Evolutionary conservation across 2,329 filamentous ascomycete genomes (phyloP).

Genomic region (Emergomyces pasteurianus): DNA sequence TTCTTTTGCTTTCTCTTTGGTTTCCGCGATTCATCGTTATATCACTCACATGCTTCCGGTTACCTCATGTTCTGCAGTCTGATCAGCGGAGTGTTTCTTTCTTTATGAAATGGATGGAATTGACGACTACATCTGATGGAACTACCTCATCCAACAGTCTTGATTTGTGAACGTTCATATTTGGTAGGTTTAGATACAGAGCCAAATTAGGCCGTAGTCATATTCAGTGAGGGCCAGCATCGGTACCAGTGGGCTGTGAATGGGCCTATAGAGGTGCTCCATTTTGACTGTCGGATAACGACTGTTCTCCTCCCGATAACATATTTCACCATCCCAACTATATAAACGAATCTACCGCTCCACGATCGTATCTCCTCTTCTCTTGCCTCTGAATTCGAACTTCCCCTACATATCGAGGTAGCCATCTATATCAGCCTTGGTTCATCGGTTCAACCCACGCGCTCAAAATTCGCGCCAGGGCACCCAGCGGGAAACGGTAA

Average conservation of each 20-base stretch:
- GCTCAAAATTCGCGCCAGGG: neutral
- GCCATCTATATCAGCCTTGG: neutral
- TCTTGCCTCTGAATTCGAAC: conserved; percentile 74
- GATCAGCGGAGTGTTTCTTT: neutral
- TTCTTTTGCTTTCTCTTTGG: neutral
- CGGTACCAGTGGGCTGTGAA: neutral
- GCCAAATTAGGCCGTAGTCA: neutral
- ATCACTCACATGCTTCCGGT: neutral
- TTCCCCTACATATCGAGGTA: conserved; percentile 53
- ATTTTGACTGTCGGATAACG: neutral
- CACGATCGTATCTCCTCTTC: conserved; percentile 68
- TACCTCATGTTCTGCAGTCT: neutral
- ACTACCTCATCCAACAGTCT: neutral
- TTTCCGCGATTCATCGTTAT: neutral
- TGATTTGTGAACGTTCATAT: neutral
- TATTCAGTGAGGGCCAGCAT: neutral
- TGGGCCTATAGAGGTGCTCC: neutral
- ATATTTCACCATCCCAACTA: conserved; percentile 12
- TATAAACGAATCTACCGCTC: conserved; percentile 50
- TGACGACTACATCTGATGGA: neutral
- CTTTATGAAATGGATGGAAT: neutral
- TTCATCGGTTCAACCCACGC: neutral
- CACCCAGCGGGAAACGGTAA: neutral
- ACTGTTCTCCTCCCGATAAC: neutral
- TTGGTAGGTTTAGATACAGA: neutral